Percentiles rank a stretch among this genome's conserved stretches.
phyloP scores from a whole-genome alignment of 2,329 filamentous ascomycete species.

The Rutstroemia sp. region DNA sequence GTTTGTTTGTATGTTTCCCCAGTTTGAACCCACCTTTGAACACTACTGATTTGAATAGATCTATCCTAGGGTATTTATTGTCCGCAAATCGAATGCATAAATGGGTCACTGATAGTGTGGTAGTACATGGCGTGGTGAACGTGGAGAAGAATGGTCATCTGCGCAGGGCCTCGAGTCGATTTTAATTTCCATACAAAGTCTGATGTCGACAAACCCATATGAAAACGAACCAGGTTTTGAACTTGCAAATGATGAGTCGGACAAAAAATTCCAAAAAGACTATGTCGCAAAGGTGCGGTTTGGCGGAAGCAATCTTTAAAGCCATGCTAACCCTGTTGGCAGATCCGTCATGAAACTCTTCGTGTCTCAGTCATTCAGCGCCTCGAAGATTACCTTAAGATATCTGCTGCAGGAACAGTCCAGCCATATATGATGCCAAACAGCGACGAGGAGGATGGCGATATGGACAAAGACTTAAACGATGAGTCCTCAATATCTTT shows the following conservation, averaged over 20 bases:
- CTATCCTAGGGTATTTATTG: slow-evolving; percentile 66
- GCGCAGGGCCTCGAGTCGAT: slow-evolving; percentile 94
- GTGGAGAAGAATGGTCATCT: slow-evolving; percentile 91
- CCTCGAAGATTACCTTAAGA: slow-evolving; percentile 69
- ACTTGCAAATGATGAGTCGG: slow-evolving; percentile 55
- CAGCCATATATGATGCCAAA: slow-evolving; percentile 21
- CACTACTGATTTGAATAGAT: slow-evolving; percentile 44
- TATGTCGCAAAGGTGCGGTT: slow-evolving; percentile 68
- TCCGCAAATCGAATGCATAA: background rate
- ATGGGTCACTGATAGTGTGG: slow-evolving; percentile 9
- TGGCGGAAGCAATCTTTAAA: background rate
- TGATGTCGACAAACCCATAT: slow-evolving; percentile 91
- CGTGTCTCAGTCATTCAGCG: slow-evolving; percentile 80
- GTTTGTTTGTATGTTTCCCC: slow-evolving; percentile 72
- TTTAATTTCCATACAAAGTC: slow-evolving; percentile 87
- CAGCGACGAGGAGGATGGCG: slow-evolving; percentile 35
- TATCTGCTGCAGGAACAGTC: slow-evolving; percentile 44
- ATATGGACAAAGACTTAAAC: slow-evolving; percentile 15
- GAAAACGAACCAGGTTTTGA: slow-evolving; percentile 96
- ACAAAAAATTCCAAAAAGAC: slow-evolving; percentile 65
- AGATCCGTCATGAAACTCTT: slow-evolving; percentile 88
- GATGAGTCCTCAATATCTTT: slow-evolving; percentile 53
- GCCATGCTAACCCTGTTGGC: slow-evolving; percentile 6
- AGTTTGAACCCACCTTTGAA: background rate
- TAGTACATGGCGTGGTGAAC: slow-evolving; percentile 88